Conservation (phyloP, 2,329 filamentous ascomycete species). For the Aurifilum marmelostoma region DNA sequence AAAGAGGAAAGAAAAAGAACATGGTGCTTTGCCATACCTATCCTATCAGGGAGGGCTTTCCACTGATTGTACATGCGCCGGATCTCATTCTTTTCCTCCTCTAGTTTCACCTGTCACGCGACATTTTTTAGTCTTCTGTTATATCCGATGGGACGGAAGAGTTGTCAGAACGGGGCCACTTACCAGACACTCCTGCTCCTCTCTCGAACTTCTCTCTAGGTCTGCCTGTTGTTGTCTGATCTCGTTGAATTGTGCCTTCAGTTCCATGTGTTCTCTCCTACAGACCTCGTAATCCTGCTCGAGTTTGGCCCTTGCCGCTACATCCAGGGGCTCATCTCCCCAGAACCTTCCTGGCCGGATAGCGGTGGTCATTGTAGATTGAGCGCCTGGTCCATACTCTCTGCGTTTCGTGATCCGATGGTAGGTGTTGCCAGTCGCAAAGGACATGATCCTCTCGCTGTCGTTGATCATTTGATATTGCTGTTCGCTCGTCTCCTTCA, state of each 20-base stretch:
- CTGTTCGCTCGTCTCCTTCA: conserved; percentile 64
- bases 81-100: conserved; percentile 65
- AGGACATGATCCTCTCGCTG: conserved; percentile 63
- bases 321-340: conserved; percentile 77
- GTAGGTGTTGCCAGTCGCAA: conserved; percentile 67
- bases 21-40: conserved; percentile 50
- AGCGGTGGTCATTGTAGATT: conserved; percentile 67
- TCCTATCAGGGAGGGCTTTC: conserved; percentile 69
- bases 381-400: conserved; percentile 78
- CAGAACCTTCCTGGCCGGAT: conserved; percentile 69
- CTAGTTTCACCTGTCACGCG: conserved; percentile 50
- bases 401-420: conserved; percentile 71
- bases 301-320: conserved; percentile 64
- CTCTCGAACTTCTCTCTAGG: conserved; percentile 45
- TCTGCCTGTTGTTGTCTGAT: conserved; percentile 44
- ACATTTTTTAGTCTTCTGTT: conserved; percentile 18
- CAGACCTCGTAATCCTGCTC: conserved; percentile 54
- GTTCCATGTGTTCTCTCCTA: conserved; percentile 38
- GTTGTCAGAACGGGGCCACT: conserved; percentile 28
- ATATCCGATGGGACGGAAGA: neutral
- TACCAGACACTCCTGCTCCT: conserved; percentile 46
- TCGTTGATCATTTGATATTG: conserved; percentile 69
- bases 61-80: conserved; percentile 70
- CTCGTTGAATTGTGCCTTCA: conserved; percentile 42
- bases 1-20: too few species aligned